Evolutionary conservation across 495 filamentous ascomycete genomes (phyloP).

Genomic region (Trichoderma virens): DNA sequence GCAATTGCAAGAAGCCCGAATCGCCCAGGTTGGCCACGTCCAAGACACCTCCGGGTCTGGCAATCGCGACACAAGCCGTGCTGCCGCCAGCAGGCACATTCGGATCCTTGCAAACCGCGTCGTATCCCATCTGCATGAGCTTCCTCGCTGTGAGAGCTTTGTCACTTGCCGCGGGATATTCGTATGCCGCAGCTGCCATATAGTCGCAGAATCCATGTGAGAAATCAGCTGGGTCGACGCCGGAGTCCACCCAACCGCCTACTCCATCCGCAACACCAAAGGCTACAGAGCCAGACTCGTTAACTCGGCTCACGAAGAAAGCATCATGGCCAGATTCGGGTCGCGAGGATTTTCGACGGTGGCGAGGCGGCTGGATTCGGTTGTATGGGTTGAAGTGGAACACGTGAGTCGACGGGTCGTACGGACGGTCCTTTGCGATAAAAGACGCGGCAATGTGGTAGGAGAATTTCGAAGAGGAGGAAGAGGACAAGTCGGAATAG

Average conservation of each 20-base stretch:
- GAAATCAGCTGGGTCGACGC: conserved; percentile 90
- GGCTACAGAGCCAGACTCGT: conserved; percentile 52
- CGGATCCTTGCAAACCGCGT: conserved; percentile 65
- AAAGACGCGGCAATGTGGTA: conserved; percentile 64
- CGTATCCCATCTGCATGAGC: conserved; percentile 78
- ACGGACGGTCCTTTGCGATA: conserved; percentile 68
- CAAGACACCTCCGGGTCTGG: conserved; percentile 58
- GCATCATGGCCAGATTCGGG: conserved; percentile 87
- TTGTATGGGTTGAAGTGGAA: conserved; percentile 69
- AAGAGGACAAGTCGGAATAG: conserved; percentile 9
- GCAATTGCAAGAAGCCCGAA: conserved; percentile 85
- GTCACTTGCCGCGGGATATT: conserved; percentile 25
- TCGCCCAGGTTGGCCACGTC: conserved; percentile 95
- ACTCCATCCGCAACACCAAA: conserved; percentile 92
- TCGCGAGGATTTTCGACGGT: conserved; percentile 45
- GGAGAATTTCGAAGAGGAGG: conserved; percentile 34
- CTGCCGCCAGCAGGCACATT: conserved; percentile 74
- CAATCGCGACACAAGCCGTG: conserved; percentile 79
- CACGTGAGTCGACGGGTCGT: conserved; percentile 59
- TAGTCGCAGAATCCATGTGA: conserved; percentile 89
- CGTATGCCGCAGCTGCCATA: conserved; percentile 68
- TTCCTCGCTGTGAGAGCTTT: conserved; percentile 50
- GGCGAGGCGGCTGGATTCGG: conserved; percentile 44
- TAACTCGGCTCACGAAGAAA: conserved; percentile 78
- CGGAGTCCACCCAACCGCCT: conserved; percentile 85